A percentile compares a stretch with the other conserved stretches of the same genome.
Evolutionary conservation across 1,139 yeast genomes (phyloP).

Genomic region (Kurtzmaniella quercitrusa): DNA sequence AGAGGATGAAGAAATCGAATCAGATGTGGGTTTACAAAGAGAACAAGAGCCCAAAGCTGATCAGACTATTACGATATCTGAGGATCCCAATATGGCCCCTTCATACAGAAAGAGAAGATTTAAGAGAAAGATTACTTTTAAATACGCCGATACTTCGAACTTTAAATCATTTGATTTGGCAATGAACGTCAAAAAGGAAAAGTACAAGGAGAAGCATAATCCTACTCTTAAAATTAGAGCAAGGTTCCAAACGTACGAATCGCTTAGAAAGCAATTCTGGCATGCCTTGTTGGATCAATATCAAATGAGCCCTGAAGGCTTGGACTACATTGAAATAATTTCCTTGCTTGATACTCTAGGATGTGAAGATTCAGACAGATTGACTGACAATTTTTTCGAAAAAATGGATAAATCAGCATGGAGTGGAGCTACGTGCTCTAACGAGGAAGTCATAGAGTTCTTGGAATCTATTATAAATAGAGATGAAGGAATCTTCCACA

Average conservation of each 20-base stretch:
- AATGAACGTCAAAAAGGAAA: constrained; percentile 28
- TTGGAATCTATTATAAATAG: constrained; percentile 36
- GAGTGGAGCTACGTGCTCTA: constrained; percentile 54
- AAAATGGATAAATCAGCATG: constrained; percentile 39
- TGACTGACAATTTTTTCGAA: constrained; percentile 43
- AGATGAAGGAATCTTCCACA: constrained; percentile 42
- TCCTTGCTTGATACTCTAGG: constrained; percentile 63
- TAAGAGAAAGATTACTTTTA: constrained; percentile 23
- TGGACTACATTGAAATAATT: constrained; percentile 53
- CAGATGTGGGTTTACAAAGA: neutral
- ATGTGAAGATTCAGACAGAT: constrained; percentile 47
- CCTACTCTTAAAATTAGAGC: constrained; percentile 62
- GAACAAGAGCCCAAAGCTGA: neutral
- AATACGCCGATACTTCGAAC: constrained; percentile 37
- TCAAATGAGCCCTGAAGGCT: constrained; percentile 29
- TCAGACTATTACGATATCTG: constrained; percentile 14
- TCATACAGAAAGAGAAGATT: constrained; percentile 25
- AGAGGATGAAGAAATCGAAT: neutral
- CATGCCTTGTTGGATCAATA: constrained; percentile 54
- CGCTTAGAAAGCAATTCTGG: constrained; percentile 71
- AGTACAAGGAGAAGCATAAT: constrained; percentile 32
- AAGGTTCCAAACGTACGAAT: constrained; percentile 64
- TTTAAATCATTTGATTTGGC: constrained; percentile 40
- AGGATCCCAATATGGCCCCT: constrained; percentile 29
- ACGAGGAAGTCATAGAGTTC: constrained; percentile 56